Percentiles rank a stretch among this genome's conserved stretches.
These are phyloP conservation scores for Ascosphaera aggregata DNA, from an alignment of 2,329 filamentous ascomycete species.

Conservation along the genomic window DNA sequence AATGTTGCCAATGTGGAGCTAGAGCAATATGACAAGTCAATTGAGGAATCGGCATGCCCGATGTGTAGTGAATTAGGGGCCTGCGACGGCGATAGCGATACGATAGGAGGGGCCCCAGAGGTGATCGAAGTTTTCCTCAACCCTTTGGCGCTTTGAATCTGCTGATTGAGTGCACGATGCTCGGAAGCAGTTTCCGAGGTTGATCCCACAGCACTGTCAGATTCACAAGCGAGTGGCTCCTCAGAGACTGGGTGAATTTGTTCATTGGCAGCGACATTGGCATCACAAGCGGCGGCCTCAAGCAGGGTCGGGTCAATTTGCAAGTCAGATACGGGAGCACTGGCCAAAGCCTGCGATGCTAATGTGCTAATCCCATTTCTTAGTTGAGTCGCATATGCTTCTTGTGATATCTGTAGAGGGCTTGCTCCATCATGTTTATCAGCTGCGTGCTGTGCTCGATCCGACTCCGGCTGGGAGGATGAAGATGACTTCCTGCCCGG, in stretches of 20 bases:
- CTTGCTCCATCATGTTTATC: conserved; percentile 9
- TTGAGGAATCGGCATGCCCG: too few species aligned
- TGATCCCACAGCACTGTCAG: neutral
- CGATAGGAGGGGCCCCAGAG: too few species aligned
- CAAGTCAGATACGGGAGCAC: conserved; percentile 25
- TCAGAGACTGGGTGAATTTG: neutral
- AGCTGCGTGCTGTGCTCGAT: neutral
- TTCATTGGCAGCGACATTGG: conserved; percentile 22
- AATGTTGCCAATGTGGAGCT: neutral
- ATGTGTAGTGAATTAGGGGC: too few species aligned
- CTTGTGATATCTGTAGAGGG: conserved; percentile 6
- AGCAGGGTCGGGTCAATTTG: conserved; percentile 42
- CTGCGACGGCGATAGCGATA: too few species aligned
- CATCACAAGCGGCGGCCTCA: conserved; percentile 22
- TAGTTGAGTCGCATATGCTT: conserved; percentile 7
- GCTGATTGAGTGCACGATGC: neutral
- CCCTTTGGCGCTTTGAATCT: too few species aligned
- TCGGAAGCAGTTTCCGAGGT: neutral
- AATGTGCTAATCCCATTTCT: conserved; percentile 20
- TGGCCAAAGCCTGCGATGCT: conserved; percentile 21
- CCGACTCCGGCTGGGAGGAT: neutral
- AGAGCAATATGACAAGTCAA: neutral
- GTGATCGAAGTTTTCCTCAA: too few species aligned
- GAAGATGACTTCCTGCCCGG: conserved; percentile 7
- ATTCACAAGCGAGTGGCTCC: neutral